These are phyloP conservation scores for Pythium periplocum DNA, from an alignment of 352 stramenopile species.

Conservation along the genomic window DNA sequence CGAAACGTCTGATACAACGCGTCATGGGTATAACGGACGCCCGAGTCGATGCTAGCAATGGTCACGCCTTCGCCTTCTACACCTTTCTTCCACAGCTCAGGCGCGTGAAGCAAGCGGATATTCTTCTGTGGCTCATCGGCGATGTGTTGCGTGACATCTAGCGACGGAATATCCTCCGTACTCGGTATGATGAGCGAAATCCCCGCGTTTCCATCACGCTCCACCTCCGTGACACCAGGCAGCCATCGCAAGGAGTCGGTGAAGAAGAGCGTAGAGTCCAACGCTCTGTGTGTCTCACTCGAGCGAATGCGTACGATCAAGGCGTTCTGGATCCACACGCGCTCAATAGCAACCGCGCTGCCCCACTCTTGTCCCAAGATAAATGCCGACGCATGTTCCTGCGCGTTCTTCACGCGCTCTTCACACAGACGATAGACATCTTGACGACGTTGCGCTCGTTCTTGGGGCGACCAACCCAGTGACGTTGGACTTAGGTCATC, in stretches of 20 bases:
- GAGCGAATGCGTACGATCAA: conserved; percentile 24
- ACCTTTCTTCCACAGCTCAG: conserved; percentile 36
- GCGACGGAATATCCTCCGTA: conserved; percentile 2
- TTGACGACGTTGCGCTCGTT: no score
- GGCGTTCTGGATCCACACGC: conserved; percentile 62
- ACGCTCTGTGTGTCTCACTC: background rate
- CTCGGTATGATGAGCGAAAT: conserved; percentile 11
- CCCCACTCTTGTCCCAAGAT: no score
- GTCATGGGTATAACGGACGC: conserved; percentile 65
- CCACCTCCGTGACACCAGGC: conserved; percentile 35
- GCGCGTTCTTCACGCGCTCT: no score
- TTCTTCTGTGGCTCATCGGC: conserved; percentile 27
- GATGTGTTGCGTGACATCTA: background rate
- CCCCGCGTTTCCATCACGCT: conserved; percentile 23
- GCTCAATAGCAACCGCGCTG: conserved; percentile 8
- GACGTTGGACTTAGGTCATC: no score
- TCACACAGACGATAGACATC: no score
- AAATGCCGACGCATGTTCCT: no score
- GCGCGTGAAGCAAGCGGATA: conserved; percentile 41
- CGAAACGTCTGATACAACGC: conserved; percentile 39
- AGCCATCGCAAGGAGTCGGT: conserved; percentile 21
- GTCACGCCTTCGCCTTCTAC: conserved; percentile 34
- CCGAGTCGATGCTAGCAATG: conserved; percentile 70
- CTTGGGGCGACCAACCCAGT: no score
- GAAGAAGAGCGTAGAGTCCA: conserved; percentile 13